Evolutionary conservation across 2,329 filamentous ascomycete species (phyloP).

Genomic region (Cladobotryum protrusum): DNA sequence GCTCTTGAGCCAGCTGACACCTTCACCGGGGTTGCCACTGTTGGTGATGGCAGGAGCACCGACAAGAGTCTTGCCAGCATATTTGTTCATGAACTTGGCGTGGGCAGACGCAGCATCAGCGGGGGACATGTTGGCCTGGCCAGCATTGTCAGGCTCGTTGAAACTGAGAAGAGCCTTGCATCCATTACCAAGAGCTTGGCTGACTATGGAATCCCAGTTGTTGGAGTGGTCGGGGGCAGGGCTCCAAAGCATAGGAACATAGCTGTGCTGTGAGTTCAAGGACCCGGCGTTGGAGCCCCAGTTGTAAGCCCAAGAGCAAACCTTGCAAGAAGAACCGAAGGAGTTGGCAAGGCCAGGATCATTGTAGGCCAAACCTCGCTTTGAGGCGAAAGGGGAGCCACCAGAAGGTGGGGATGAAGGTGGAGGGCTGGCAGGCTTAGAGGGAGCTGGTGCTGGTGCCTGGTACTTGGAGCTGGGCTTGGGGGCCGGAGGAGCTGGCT

Average conservation of each 20-base stretch:
- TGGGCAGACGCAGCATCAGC: constrained; percentile 45
- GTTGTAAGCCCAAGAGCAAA: constrained; percentile 60
- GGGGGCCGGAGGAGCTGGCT: no score
- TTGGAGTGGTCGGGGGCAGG: constrained; percentile 35
- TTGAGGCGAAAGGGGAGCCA: constrained; percentile 23
- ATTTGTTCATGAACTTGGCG: constrained; percentile 50
- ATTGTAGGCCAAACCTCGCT: constrained; percentile 68
- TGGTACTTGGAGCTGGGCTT: no score
- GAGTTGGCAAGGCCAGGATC: constrained; percentile 43
- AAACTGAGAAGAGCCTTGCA: constrained; percentile 56
- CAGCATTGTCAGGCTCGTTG: constrained; percentile 62
- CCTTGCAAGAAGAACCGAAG: constrained; percentile 39
- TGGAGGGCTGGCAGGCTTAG: constrained; percentile 6
- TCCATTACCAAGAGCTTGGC: constrained; percentile 47
- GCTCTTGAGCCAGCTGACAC: constrained; percentile 49
- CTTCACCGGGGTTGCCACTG: constrained; percentile 43
- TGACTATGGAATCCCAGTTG: constrained; percentile 46
- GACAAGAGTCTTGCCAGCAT: constrained; percentile 46
- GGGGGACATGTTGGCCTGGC: constrained; percentile 55
- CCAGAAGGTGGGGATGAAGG: constrained; percentile 3
- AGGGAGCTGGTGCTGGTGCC: constrained; percentile 10
- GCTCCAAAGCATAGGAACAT: constrained; percentile 64
- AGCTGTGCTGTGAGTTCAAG: constrained; percentile 44
- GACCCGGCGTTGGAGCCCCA: constrained; percentile 49
- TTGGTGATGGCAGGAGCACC: constrained; percentile 58